These are phyloP conservation scores for Austroboletus niveus DNA, from an alignment of 1,284 basidiomycete species.

Conservation along the genomic window DNA sequence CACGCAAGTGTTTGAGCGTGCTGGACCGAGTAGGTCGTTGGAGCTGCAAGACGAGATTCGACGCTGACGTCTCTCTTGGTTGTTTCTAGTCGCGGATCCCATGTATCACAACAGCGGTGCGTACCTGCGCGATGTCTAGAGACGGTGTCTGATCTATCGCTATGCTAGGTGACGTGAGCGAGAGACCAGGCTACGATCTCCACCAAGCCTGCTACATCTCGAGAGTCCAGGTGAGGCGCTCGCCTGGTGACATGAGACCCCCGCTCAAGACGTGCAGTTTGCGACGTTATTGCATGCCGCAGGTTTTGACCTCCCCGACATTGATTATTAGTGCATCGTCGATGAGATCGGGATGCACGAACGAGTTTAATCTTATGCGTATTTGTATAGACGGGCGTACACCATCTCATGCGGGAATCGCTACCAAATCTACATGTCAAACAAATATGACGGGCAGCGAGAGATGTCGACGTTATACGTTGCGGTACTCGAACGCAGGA, in stretches of 20 bases:
- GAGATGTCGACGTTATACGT: conserved; percentile 38
- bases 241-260: background rate
- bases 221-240: conserved; percentile 71
- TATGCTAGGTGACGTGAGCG: conserved; percentile 66
- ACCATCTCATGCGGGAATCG: background rate
- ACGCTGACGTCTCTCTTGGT: background rate
- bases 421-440: background rate
- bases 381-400: conserved; percentile 5
- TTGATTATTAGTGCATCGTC: background rate
- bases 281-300: conserved; percentile 52
- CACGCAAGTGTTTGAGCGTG: conserved; percentile 80
- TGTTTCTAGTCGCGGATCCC: conserved; percentile 65
- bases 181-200: conserved; percentile 77
- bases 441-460: no score
- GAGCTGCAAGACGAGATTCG: background rate
- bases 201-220: conserved; percentile 78
- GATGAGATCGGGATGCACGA: background rate
- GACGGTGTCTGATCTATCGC: background rate
- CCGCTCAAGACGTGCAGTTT: conserved; percentile 36
- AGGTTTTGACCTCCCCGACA: conserved; percentile 43
- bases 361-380: conserved; percentile 13
- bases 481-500: conserved; percentile 84
- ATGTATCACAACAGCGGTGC: conserved; percentile 82
- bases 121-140: conserved; percentile 9
- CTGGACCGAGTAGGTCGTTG: conserved; percentile 58